Evolutionary conservation across 176 grass and related monocot genomes (phyloP).

Genomic region (Phyllostachys edulis): DNA sequence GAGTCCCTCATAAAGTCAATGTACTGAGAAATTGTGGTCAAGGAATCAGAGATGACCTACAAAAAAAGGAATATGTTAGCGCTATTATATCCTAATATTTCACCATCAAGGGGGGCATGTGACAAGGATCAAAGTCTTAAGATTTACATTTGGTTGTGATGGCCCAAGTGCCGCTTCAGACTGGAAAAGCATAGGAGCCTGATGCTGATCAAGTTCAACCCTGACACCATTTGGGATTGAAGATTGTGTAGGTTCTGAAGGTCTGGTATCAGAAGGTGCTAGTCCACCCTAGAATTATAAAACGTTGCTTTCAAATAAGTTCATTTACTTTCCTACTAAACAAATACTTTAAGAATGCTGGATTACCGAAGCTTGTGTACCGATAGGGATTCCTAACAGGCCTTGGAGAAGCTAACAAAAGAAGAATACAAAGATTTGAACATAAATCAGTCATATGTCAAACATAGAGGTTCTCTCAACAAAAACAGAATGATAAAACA

Average conservation of each 20-base stretch:
- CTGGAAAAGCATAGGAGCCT: conserved; percentile 47
- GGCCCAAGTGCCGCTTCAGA: conserved; percentile 49
- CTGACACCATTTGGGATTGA: conserved; percentile 50
- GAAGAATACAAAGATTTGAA: conserved; percentile 34
- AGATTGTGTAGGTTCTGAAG: conserved; percentile 48
- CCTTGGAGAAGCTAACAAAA: conserved; percentile 75
- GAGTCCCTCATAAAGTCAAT: conserved; percentile 77
- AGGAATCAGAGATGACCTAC: conserved; percentile 87
- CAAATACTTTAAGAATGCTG: conserved; percentile 33
- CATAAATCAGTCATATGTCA: conserved; percentile 29
- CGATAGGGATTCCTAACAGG: conserved; percentile 44
- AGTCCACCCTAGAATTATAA: conserved; percentile 46
- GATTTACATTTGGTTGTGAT: conserved; percentile 75
- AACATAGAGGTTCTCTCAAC: conserved; percentile 25
- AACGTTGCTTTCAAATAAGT: conserved; percentile 36
- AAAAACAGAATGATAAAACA: background rate
- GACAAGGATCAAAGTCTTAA: conserved; percentile 17
- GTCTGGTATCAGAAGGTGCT: conserved; percentile 45
- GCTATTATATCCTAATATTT: conserved; percentile 8
- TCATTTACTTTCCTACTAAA: conserved; percentile 32
- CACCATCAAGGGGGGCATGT: background rate
- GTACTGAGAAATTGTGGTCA: conserved; percentile 90
- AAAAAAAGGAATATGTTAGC: conserved; percentile 35
- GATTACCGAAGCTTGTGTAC: conserved; percentile 51
- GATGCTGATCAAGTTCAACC: conserved; percentile 68